Conservation (phyloP, 495 filamentous ascomycete species). For the Penicillium steckii region DNA sequence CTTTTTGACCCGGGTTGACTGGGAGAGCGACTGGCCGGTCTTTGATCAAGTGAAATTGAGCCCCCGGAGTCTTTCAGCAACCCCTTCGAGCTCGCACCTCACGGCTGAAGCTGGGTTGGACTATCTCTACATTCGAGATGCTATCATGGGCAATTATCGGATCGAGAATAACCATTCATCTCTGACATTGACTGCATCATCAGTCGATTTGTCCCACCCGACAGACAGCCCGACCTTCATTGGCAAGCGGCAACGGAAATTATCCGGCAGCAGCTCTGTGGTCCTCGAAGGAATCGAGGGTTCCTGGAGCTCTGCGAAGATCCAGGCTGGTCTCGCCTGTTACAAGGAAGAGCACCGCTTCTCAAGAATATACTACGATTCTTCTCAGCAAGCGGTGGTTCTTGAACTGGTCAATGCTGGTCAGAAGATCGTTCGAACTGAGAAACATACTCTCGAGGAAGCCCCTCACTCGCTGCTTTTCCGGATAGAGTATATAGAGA, state of each 20-base stretch:
- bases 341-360: conserved; percentile 24
- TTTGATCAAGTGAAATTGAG: conserved; percentile 4
- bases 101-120: conserved; percentile 1
- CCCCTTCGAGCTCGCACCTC: conserved; percentile 3
- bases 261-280: conserved; percentile 2
- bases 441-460: conserved; percentile 1
- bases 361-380: conserved; percentile 3
- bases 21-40: conserved; percentile 27
- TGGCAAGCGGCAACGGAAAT: conserved; percentile 13
- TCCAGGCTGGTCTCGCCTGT: conserved; percentile 10
- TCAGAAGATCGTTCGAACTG: not conserved
- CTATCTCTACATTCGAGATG: conserved; percentile 13
- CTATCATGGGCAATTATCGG: conserved; percentile 2
- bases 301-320: conserved; percentile 1
- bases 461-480: not conserved
- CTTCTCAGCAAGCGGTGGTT: not conserved
- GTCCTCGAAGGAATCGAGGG: not conserved
- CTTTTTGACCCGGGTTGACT: conserved; percentile 51
- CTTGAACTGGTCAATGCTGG: conserved; percentile 5
- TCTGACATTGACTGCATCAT: conserved; percentile 2
- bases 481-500: conserved; percentile 1
- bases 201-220: conserved; percentile 7
- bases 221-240: conserved; percentile 8
- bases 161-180: not conserved
- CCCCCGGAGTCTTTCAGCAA: conserved; percentile 2